Conservation (phyloP, 495 filamentous ascomycete genomes). For the Aspergillus steynii region DNA sequence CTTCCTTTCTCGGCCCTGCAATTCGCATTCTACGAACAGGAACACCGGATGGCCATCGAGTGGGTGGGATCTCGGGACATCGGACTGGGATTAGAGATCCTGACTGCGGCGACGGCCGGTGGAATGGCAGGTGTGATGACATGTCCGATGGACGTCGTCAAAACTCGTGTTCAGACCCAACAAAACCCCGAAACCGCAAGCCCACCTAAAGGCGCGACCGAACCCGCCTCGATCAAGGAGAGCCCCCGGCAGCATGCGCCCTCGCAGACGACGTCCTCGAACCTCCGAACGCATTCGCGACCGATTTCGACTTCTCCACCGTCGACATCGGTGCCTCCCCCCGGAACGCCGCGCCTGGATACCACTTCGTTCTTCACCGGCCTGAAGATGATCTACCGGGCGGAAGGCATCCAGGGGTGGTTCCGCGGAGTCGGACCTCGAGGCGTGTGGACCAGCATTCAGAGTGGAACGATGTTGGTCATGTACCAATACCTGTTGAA, state of each 20-base stretch:
- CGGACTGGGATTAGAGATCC: conserved; percentile 78
- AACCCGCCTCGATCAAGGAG: conserved; percentile 37
- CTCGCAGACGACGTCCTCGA: conserved; percentile 24
- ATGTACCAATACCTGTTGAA: conserved; percentile 87
- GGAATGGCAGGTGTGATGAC: conserved; percentile 93
- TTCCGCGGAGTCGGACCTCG: conserved; percentile 94
- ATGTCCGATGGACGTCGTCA: conserved; percentile 95
- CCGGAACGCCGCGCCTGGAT: conserved; percentile 73
- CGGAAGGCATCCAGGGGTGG: conserved; percentile 85
- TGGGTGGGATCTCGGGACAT: conserved; percentile 76
- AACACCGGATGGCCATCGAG: conserved; percentile 73
- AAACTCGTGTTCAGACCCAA: conserved; percentile 96
- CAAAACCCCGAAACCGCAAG: conserved; percentile 53
- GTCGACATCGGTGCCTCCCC: conserved; percentile 71
- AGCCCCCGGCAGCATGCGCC: conserved; percentile 34
- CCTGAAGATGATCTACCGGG: conserved; percentile 80
- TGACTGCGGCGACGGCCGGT: conserved; percentile 89
- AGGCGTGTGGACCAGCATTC: conserved; percentile 95
- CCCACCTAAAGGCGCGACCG: conserved; percentile 25
- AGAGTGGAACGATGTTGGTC: conserved; percentile 95
- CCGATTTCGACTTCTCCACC: conserved; percentile 85
- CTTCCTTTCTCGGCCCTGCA: conserved; percentile 94
- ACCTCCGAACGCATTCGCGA: conserved; percentile 44
- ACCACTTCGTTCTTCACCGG: conserved; percentile 88
- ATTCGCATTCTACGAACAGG: conserved; percentile 98